phyloP scores from a whole-genome alignment of 306 rosid genomes.

The Malus sylvestris region DNA sequence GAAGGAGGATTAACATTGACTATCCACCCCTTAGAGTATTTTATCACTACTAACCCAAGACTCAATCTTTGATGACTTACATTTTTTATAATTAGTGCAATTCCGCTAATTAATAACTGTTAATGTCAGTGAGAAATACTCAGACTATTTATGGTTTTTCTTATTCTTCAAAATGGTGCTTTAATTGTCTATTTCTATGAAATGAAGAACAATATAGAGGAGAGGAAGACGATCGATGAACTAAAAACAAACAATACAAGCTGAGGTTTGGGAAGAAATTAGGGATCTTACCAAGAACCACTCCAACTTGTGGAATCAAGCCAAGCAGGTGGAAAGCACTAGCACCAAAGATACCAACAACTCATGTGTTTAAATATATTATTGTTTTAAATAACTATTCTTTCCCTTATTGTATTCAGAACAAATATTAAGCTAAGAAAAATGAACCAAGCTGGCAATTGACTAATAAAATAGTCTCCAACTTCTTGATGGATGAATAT shows the following conservation, averaged over 20 bases:
- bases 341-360: slow-evolving; percentile 28
- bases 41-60: too few relatives aligned
- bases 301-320: slow-evolving; percentile 21
- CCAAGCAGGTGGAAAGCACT: slow-evolving; percentile 29
- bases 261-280: background rate
- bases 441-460: background rate
- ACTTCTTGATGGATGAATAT: background rate
- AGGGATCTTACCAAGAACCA: slow-evolving; percentile 23
- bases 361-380: too few relatives aligned
- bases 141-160: too few relatives aligned
- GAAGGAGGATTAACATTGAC: too few relatives aligned
- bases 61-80: background rate
- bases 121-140: too few relatives aligned
- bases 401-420: background rate
- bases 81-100: too few relatives aligned
- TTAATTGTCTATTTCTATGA: background rate
- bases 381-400: background rate
- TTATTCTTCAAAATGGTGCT: background rate
- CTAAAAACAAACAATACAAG: background rate
- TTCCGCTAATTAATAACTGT: too few relatives aligned
- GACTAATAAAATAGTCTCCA: background rate
- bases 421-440: background rate
- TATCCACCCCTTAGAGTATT: too few relatives aligned
- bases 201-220: background rate
- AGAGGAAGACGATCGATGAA: background rate